These are phyloP conservation scores for Candida glucosophila DNA, from an alignment of 1,139 yeast genomes.

Conservation along the genomic window DNA sequence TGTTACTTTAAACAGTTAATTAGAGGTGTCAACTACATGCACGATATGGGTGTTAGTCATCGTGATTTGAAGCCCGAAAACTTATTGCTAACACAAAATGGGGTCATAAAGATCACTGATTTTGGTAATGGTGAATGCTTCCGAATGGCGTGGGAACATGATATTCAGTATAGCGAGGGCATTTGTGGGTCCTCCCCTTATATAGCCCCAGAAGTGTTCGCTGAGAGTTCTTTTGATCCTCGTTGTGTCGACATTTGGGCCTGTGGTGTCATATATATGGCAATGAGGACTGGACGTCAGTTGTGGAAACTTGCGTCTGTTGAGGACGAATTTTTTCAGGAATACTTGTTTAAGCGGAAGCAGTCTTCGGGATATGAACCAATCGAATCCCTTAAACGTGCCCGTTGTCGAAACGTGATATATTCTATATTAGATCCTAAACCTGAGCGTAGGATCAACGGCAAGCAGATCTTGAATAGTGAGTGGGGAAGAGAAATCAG, in stretches of 20 bases:
- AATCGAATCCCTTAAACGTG: conserved; percentile 71
- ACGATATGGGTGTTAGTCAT: conserved; percentile 94
- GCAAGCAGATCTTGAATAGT: conserved; percentile 78
- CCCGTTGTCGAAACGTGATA: conserved; percentile 84
- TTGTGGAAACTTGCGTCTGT: conserved; percentile 78
- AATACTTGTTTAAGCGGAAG: conserved; percentile 68
- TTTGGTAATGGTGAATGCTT: conserved; percentile 96
- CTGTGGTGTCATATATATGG: conserved; percentile 95
- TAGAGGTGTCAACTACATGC: conserved; percentile 91
- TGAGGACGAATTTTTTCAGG: conserved; percentile 73
- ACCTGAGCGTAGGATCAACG: conserved; percentile 79
- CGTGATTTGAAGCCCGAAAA: conserved; percentile 95
- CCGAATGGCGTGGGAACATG: conserved; percentile 93
- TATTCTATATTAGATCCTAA: conserved; percentile 89
- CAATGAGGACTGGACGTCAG: conserved; percentile 94
- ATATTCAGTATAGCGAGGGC: conserved; percentile 76
- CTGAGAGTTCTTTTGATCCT: conserved; percentile 72
- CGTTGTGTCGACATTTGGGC: conserved; percentile 94
- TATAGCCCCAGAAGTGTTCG: conserved; percentile 93
- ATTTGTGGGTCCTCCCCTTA: conserved; percentile 87
- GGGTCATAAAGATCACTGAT: conserved; percentile 82
- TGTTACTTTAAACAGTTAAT: conserved; percentile 90
- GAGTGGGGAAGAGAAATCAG: conserved; percentile 93
- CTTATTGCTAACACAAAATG: conserved; percentile 68
- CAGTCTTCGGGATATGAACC: conserved; percentile 86